These are phyloP conservation scores for Olyra latifolia DNA, from an alignment of 176 grass and related monocot species.

Conservation along the genomic window DNA sequence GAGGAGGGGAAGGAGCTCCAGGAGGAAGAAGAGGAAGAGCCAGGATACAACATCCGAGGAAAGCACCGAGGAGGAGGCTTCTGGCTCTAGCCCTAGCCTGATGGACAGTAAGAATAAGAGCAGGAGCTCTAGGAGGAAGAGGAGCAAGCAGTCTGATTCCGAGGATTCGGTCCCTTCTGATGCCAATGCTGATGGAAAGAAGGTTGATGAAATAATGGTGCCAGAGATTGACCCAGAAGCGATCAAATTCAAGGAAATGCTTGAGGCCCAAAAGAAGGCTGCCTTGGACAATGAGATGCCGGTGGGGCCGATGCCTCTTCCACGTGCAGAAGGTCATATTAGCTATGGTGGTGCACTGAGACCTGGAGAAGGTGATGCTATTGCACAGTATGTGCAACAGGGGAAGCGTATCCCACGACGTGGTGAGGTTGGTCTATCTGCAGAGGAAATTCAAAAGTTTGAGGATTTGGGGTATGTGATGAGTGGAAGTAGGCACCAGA, in stretches of 20 bases:
- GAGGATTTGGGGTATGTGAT: constrained; percentile 93
- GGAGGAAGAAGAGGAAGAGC: constrained; percentile 44
- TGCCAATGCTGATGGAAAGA: constrained; percentile 35
- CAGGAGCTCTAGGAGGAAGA: constrained; percentile 47
- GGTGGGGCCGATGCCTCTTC: constrained; percentile 78
- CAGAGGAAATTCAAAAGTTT: constrained; percentile 93
- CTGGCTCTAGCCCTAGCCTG: constrained; percentile 34
- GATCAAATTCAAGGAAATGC: constrained; percentile 82
- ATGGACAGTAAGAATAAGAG: constrained; percentile 42
- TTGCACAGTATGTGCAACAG: constrained; percentile 96
- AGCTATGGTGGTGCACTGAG: constrained; percentile 96
- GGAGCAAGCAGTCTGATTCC: constrained; percentile 38
- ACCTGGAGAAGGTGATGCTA: constrained; percentile 98
- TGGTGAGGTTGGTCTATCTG: constrained; percentile 97
- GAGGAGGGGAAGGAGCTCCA: constrained; percentile 49
- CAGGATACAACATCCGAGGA: constrained; percentile 18
- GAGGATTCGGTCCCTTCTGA: constrained; percentile 46
- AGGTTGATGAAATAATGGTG: constrained; percentile 35
- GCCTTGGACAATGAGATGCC: constrained; percentile 70
- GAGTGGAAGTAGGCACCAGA: constrained; percentile 96
- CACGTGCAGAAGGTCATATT: constrained; percentile 80
- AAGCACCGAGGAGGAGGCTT: constrained; percentile 49
- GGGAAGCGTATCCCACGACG: constrained; percentile 95
- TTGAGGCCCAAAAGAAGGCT: constrained; percentile 91
- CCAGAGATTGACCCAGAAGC: constrained; percentile 77